Evolutionary conservation across 768 basidiomycete genomes (phyloP), one percentile per base, ranked within the genome.

Genomic region (Rhizopogon sp.): DNA sequence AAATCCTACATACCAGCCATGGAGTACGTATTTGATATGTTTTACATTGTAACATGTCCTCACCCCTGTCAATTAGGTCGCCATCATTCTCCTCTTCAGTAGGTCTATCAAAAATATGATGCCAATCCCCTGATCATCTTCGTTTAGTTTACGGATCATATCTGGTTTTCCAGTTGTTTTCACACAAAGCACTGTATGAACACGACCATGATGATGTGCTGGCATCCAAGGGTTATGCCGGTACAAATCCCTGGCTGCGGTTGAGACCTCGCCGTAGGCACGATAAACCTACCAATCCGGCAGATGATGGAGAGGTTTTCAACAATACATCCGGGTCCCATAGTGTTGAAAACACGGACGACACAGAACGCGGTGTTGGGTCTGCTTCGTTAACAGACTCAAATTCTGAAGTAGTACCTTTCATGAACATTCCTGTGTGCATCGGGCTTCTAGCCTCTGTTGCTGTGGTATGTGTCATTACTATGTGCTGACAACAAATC

Each of bases 61-160:
- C 46, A 65, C n/a, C 61, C 1, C 16, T 13, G 20, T 7, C 17
- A 47, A 22, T 1, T 57, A 88, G 87, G 85, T 89, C 5, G 82
- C 91, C 3, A 75, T 94, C 47, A 79, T 93, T 51, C 75, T 93
- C 5, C 74, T 93, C n/a, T 75, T 87, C 65, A 85, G 89, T 90
- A 65, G 41, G 83, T 66, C 58, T 14, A n/a, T 17, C 39, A 25
- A 10, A 25, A 25, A 17, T 39, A 16, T 49, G 28, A 28, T n/a
- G 52, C 13, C 39, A 49, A 52, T 58, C 45, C n/a, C 2, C 35
- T 35, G 55, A 43, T 25, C 54, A 28, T 17, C 33, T 17, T 29
- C n/a, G 10, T 56, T 7, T 49, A 90, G 88, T 90, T 56, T 93
- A 94, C 62, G 65, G 62, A 2, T 78, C 76, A n/a, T 91, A 89